phyloP scores from a whole-genome alignment of 2,329 filamentous ascomycete species.

The Apiospora aurea region DNA sequence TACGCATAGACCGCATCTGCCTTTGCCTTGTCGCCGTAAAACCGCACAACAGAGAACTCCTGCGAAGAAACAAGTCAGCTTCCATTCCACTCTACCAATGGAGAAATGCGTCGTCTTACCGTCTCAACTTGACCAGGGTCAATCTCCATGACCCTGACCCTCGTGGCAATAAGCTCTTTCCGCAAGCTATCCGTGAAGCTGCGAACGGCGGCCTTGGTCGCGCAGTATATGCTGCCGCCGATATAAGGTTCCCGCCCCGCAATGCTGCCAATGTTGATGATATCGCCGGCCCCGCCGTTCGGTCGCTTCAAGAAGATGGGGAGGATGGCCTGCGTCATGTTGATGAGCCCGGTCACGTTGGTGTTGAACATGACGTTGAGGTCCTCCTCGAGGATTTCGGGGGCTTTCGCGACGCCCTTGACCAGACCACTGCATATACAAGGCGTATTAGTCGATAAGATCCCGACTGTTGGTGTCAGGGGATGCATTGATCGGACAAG shows the following conservation, averaged over 20 bases:
- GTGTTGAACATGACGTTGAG: conserved; percentile 88
- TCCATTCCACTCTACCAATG: background rate
- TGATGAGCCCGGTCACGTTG: conserved; percentile 93
- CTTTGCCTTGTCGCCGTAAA: conserved; percentile 77
- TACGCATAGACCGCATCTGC: conserved; percentile 74
- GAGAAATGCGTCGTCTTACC: conserved; percentile 29
- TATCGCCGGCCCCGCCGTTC: conserved; percentile 83
- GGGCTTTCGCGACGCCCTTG: conserved; percentile 85
- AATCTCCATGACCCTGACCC: conserved; percentile 76
- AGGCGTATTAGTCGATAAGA: background rate
- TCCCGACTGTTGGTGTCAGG: no score
- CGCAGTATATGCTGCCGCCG: conserved; percentile 80
- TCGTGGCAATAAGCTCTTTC: conserved; percentile 73
- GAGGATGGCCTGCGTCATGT: conserved; percentile 92
- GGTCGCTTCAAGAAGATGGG: conserved; percentile 79
- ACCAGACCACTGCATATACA: conserved; percentile 76
- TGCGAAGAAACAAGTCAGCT: conserved; percentile 26
- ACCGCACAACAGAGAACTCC: conserved; percentile 79
- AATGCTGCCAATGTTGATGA: conserved; percentile 83
- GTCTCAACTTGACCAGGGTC: conserved; percentile 84
- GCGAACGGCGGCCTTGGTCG: conserved; percentile 77
- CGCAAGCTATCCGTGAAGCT: conserved; percentile 76
- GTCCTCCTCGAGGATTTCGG: conserved; percentile 82
- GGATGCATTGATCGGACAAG: no score
- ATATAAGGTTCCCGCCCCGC: conserved; percentile 71